Evolutionary conservation across 2,329 filamentous ascomycete species (phyloP), one percentile per base, ranked within the genome.

Genomic region (Eutypella sp.): DNA sequence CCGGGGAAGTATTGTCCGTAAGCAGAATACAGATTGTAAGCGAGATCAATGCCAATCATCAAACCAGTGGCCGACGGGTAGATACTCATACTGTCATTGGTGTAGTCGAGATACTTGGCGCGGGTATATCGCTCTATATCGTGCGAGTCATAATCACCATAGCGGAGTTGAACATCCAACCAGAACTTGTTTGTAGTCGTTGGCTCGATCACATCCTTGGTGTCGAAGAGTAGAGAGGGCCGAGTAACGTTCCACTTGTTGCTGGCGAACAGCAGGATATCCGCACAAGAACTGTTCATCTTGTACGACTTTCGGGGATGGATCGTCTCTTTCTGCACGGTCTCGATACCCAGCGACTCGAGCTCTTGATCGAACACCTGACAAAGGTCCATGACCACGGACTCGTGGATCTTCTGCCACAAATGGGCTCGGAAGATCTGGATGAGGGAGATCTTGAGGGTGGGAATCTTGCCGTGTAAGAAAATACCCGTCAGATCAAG

Each of bases 381-480:
- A 58, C 93, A 97, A 61, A 99, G 69, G 75, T 99, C 93, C 93
- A 99, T 99, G 27, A 96, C 92, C 20, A 29, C n/a, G 1, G 88
- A 95, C 68, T 99, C 93, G 68, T 99, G 95, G 40, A 99, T 97
- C 76, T 99, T 99, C 67, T 99, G 93, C 93, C 93, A 99, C 75
- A 99, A 84, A 81, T 99, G 93, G 43, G 95, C 93, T 65, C 93
- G 85, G 87, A 99, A 99, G 58, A 99, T 99, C 65, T 99, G 93
- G 50, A 99, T 99, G 44, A 99, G 74, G 0, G 91, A 96, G 52
- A 99, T 99, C 72, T 99, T 99, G 37, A 99, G 71, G 0, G 93
- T 99, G 0, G 93, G 95, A 47, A 99, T 99, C 71, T 99, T 99
- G 59, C 93, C 93, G 73, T 99, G 95, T 63, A 99, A 77, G 82